Percentiles rank a stretch among this genome's conserved stretches.
These are phyloP conservation scores for Leccinellum luteum DNA, from an alignment of 768 basidiomycete species.

Conservation along the genomic window DNA sequence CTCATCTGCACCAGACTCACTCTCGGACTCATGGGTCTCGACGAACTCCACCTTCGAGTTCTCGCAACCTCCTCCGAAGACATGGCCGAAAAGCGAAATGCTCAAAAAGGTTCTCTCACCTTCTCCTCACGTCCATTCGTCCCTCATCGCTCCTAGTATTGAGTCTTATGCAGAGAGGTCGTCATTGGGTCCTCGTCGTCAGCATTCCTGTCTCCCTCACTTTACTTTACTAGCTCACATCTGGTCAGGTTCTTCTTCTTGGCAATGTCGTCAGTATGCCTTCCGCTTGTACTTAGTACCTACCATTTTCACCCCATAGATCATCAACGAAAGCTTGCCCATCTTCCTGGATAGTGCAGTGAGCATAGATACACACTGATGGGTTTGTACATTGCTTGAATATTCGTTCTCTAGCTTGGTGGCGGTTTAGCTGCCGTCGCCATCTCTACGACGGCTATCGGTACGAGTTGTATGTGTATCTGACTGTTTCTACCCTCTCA, in stretches of 20 bases:
- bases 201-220: constrained; percentile 8
- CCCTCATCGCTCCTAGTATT: constrained; percentile 40
- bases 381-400: constrained; percentile 54
- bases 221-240: constrained; percentile 1
- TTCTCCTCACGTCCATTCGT: background rate
- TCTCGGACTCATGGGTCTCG: constrained; percentile 90
- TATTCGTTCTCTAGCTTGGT: constrained; percentile 39
- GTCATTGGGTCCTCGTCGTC: constrained; percentile 95
- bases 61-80: constrained; percentile 81
- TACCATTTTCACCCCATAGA: constrained; percentile 38
- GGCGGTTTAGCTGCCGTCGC: constrained; percentile 75
- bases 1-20: constrained; percentile 56
- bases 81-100: constrained; percentile 61
- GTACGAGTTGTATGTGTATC: constrained; percentile 34
- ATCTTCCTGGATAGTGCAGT: constrained; percentile 78
- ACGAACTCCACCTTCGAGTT: constrained; percentile 87
- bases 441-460: constrained; percentile 61
- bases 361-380: constrained; percentile 38
- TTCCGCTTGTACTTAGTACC: background rate
- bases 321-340: constrained; percentile 80
- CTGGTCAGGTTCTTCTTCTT: constrained; percentile 71
- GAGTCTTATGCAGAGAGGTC: constrained; percentile 55
- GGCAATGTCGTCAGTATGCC: constrained; percentile 71
- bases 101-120: constrained; percentile 53
- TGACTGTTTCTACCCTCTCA: background rate